Base-by-base conservation (phyloP, 2,329 filamentous ascomycete genomes). In the Penicillium oxalicum region DNA sequence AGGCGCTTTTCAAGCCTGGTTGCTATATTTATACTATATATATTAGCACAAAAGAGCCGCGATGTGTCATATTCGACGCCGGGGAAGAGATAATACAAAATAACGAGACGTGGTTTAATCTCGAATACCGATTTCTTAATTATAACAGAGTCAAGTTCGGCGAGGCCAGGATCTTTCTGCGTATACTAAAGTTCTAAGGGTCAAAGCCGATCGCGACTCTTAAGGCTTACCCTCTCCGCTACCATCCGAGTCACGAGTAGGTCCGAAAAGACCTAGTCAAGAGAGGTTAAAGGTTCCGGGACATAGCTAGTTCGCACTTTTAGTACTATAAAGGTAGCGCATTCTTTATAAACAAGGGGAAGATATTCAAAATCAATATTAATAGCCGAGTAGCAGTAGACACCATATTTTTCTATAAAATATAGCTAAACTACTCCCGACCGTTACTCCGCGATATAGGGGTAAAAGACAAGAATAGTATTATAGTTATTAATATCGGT, bases 271-370 rank as follows among this genome's bases (percentile, higher is more conserved):
- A 61, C 32, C 47, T 70, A 6, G 47, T 62, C 24, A 47, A 24
- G 9, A 59, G 57, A 37, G 58, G 61, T 40, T 51, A 51, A 36
- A 65, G 61, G 32, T 69, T 69, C 50, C 49, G 55, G 5, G 48
- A 52, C 35, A 45, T 68, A 13, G 62, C 54, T 12, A 53, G 57
- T 44, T 54, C 51, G 18, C 51, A 66, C 40, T 51, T 63, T 54
- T 50, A 45, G 45, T 50, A 68, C 40, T 70, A 57, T 53, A 56
- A 61, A 50, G 62, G 66, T 36, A 62, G 47, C 35, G 61, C 59
- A 38, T 70, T 42, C 13, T 25, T 42, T 3, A 11, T 42, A 18
- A 42, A 42, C 1, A 33, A 42, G 13, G 40, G 40, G 6, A 33
- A 33, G 13, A 4, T 24, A 5, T 5, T 42, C 13, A 33, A 42